Evolutionary conservation across 2,329 filamentous ascomycete genomes (phyloP).

Genomic region (Lizonia empirigonia): DNA sequence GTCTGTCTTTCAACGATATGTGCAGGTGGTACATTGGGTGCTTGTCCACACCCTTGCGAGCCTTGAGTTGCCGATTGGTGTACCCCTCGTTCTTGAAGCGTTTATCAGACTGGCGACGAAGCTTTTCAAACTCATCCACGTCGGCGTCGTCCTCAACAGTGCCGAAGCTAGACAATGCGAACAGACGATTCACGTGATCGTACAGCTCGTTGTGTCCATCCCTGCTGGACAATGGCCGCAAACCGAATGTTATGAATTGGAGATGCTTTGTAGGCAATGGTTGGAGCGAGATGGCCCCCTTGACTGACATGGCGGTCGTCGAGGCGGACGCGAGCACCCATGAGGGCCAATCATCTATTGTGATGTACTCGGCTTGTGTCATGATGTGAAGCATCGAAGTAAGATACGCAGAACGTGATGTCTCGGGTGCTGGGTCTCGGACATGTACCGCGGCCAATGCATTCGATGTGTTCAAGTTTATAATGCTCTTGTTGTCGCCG

Average conservation of each 20-base stretch:
- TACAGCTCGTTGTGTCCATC: conserved; percentile 70
- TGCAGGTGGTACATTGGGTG: conserved; percentile 92
- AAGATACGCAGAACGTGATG: conserved; percentile 26
- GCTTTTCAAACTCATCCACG: conserved; percentile 46
- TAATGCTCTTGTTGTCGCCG: conserved; percentile 44
- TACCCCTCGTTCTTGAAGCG: conserved; percentile 56
- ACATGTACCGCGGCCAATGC: not conserved
- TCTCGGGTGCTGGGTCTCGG: not conserved
- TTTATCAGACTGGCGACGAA: conserved; percentile 46
- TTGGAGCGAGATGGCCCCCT: conserved; percentile 71
- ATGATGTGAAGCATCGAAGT: conserved; percentile 55
- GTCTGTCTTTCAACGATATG: conserved; percentile 54
- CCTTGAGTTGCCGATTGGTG: conserved; percentile 59
- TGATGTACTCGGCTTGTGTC: conserved; percentile 67
- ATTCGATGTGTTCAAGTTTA: conserved; percentile 38
- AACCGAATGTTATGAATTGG: conserved; percentile 83
- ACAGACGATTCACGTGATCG: conserved; percentile 77
- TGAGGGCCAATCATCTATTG: conserved; percentile 56
- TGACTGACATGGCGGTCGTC: conserved; percentile 65
- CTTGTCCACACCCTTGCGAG: conserved; percentile 71
- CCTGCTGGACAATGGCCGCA: conserved; percentile 65
- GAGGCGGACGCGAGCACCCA: conserved; percentile 78
- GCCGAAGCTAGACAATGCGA: conserved; percentile 79
- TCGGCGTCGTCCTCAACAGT: conserved; percentile 55
- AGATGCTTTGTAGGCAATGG: conserved; percentile 73